phyloP scores from a whole-genome alignment of 148 eudicot genomes.

The Rhododendron kiyosumense region DNA sequence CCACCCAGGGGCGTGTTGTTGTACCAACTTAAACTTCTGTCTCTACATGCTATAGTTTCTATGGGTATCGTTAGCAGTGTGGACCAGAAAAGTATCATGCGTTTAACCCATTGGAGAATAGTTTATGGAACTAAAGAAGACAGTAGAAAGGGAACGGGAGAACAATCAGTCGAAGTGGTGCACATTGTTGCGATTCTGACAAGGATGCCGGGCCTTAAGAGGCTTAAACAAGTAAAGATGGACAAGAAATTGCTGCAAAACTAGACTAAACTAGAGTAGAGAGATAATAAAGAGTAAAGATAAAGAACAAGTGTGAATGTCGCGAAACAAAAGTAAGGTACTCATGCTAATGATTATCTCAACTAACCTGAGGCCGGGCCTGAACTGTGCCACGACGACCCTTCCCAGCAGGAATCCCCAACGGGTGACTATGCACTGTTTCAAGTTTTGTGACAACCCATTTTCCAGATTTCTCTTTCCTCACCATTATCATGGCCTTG shows the following conservation, averaged over 20 bases:
- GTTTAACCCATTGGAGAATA: not conserved
- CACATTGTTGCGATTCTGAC: not conserved
- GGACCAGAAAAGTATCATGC: not conserved
- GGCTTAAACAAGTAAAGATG: not conserved
- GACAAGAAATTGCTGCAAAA: not conserved
- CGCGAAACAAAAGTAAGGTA: not conserved
- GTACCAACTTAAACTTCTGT: not conserved
- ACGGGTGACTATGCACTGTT: constrained; percentile 17
- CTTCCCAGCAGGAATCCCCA: constrained; percentile 18
- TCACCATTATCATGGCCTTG: constrained; percentile 22
- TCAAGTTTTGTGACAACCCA: constrained; percentile 17
- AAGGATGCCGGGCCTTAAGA: not conserved
- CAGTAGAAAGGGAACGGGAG: not conserved
- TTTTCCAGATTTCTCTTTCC: constrained; percentile 18
- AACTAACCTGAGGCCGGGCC: constrained; percentile 17
- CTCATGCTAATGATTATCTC: not conserved
- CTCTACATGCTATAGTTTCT: not conserved
- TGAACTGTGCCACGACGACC: constrained; percentile 9
- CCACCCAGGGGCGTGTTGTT: not conserved
- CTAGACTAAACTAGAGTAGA: not conserved
- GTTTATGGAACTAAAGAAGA: not conserved
- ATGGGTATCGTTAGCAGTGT: not conserved
- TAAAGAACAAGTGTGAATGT: not conserved
- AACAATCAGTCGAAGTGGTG: not conserved
- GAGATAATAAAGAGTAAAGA: not conserved